These are phyloP conservation scores for Blepharisma undulans DNA, from an alignment of 169 alveolate species.

Conservation along the genomic window DNA sequence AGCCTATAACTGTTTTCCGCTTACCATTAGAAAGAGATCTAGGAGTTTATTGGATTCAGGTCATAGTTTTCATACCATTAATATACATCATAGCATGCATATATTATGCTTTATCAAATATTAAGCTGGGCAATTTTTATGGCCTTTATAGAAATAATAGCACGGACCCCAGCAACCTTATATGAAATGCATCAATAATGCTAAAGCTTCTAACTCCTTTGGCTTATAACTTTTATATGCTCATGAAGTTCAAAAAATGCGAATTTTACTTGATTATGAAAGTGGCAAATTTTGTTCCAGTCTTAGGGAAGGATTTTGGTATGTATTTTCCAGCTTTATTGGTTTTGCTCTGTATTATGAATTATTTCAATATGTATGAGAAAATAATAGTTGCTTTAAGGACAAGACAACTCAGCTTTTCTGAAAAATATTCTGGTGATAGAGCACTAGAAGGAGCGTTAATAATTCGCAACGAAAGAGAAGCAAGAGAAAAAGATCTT, in stretches of 20 bases:
- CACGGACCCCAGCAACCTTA: conserved; percentile 59
- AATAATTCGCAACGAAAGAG: neutral
- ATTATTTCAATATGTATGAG: conserved; percentile 48
- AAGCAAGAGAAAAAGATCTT: neutral
- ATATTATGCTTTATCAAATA: conserved; percentile 13
- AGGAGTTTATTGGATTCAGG: neutral
- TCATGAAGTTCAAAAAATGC: conserved; percentile 36
- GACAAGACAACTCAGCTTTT: conserved; percentile 46
- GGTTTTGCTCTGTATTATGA: conserved; percentile 31
- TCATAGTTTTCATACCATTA: conserved; percentile 30
- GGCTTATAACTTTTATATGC: conserved; percentile 48
- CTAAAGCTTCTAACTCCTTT: conserved; percentile 66
- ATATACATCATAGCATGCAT: conserved; percentile 40
- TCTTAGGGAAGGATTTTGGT: conserved; percentile 56
- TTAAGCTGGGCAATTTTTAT: conserved; percentile 59
- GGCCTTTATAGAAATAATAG: conserved; percentile 53
- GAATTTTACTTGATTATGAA: conserved; percentile 47
- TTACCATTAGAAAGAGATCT: neutral
- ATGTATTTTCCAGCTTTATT: conserved; percentile 54
- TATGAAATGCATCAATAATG: conserved; percentile 53
- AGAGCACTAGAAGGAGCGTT: conserved; percentile 41
- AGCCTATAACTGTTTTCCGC: conserved; percentile 29
- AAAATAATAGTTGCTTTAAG: conserved; percentile 46
- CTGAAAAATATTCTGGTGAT: conserved; percentile 37
- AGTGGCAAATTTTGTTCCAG: conserved; percentile 57